phyloP scores from a whole-genome alignment of 306 rosid genomes.

The Crataegus laevigata region DNA sequence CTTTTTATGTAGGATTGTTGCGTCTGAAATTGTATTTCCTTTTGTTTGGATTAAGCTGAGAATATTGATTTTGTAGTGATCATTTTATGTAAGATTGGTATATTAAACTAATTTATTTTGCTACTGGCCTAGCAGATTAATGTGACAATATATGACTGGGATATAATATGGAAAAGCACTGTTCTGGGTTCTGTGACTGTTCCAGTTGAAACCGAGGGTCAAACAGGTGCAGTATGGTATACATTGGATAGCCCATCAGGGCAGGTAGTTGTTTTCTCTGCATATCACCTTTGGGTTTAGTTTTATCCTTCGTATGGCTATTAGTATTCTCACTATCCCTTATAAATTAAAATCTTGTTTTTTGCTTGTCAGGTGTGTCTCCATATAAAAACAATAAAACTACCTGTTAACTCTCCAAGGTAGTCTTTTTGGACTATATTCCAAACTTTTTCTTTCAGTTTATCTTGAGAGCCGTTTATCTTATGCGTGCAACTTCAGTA shows the following conservation, averaged over 20 bases:
- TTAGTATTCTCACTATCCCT: slow-evolving; percentile 2
- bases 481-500: background rate
- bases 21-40: background rate
- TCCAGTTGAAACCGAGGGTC: slow-evolving; percentile 81
- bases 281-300: background rate
- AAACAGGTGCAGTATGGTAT: slow-evolving; percentile 89
- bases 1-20: slow-evolving; percentile 21
- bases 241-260: slow-evolving; percentile 80
- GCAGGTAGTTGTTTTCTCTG: slow-evolving; percentile 49
- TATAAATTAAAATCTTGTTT: slow-evolving; percentile 17
- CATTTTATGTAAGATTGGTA: slow-evolving; percentile 31
- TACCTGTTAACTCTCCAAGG: slow-evolving; percentile 64
- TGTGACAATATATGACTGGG: slow-evolving; percentile 96
- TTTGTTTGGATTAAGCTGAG: background rate
- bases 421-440: slow-evolving; percentile 18
- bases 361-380: slow-evolving; percentile 83
- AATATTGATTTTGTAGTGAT: background rate
- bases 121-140: slow-evolving; percentile 63
- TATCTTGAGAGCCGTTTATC: background rate
- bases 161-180: slow-evolving; percentile 95
- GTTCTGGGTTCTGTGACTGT: slow-evolving; percentile 95
- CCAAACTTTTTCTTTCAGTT: background rate
- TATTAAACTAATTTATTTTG: slow-evolving; percentile 43
- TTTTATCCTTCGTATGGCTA: slow-evolving; percentile 6
- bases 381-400: slow-evolving; percentile 58